These are phyloP conservation scores for Centaurea solstitialis DNA, from an alignment of 129 eudicot species.

Conservation along the genomic window DNA sequence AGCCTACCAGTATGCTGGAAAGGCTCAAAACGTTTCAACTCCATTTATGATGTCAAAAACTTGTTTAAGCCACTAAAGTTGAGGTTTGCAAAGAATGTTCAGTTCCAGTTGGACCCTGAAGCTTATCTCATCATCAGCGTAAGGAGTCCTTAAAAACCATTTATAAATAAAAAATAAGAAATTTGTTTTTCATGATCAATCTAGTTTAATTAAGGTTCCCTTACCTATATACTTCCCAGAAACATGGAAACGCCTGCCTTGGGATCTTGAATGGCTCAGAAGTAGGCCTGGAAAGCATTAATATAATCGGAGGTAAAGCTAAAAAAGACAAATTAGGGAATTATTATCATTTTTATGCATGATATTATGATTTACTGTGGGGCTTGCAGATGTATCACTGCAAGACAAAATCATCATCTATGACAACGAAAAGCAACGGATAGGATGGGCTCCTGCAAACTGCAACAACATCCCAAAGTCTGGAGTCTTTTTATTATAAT, in stretches of 20 bases:
- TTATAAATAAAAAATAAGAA: background rate
- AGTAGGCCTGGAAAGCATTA: conserved; percentile 56
- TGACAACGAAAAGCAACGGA: conserved; percentile 69
- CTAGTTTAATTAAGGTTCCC: background rate
- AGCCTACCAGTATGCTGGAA: conserved; percentile 92
- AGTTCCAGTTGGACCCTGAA: conserved; percentile 69
- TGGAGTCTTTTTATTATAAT: conserved; percentile 30
- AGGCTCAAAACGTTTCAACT: conserved; percentile 75
- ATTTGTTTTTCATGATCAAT: background rate
- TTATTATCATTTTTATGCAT: background rate
- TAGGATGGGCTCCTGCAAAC: conserved; percentile 77
- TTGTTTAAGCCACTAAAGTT: conserved; percentile 66
- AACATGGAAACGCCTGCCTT: conserved; percentile 72
- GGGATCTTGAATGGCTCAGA: conserved; percentile 73
- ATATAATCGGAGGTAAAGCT: conserved; percentile 71
- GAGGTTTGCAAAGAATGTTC: conserved; percentile 52
- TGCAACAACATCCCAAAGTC: conserved; percentile 75
- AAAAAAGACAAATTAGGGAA: background rate
- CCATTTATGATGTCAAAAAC: conserved; percentile 55
- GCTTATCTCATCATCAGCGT: conserved; percentile 79
- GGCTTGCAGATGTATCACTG: conserved; percentile 70
- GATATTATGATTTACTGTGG: background rate
- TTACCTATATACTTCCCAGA: conserved; percentile 39
- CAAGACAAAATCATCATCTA: conserved; percentile 82
- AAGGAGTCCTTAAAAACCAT: conserved; percentile 15